These are phyloP conservation scores for Vitis rupestris DNA, from an alignment of 164 flowering plant genomes.

Conservation along the genomic window DNA sequence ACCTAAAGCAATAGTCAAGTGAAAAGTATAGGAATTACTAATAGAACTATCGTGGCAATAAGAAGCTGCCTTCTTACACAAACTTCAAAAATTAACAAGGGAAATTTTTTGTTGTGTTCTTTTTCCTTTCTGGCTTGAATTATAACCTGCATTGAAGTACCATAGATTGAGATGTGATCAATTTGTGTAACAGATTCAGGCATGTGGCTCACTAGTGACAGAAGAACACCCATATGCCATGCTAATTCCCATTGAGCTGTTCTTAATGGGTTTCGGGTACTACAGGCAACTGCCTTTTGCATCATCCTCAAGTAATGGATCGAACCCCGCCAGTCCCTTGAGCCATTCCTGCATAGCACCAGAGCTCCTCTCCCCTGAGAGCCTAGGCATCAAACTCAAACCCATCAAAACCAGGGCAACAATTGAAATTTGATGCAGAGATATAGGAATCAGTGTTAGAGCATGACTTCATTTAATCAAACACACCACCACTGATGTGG, in stretches of 20 bases:
- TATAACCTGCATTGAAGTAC: too few species aligned
- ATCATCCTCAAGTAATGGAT: conserved; percentile 26
- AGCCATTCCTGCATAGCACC: conserved; percentile 67
- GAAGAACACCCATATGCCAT: conserved; percentile 95
- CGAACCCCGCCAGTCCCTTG: conserved; percentile 49
- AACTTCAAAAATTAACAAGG: too few species aligned
- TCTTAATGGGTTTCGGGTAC: conserved; percentile 72
- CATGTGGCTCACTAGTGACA: conserved; percentile 85
- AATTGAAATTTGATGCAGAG: conserved; percentile 5
- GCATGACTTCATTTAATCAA: not conserved
- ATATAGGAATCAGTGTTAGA: not conserved
- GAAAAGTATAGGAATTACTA: too few species aligned
- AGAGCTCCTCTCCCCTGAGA: conserved; percentile 85
- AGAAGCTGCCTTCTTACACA: too few species aligned
- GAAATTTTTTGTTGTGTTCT: too few species aligned
- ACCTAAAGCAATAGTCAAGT: too few species aligned
- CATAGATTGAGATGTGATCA: too few species aligned
- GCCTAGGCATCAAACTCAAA: conserved; percentile 81
- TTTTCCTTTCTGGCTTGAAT: too few species aligned
- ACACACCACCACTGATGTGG: not conserved
- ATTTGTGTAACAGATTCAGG: conserved; percentile 53
- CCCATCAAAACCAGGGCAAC: conserved; percentile 64
- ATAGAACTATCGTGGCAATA: too few species aligned
- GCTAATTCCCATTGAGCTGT: conserved; percentile 79
- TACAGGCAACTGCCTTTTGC: conserved; percentile 37